Base-by-base conservation (phyloP, 352 stramenopile genomes). In the Globisporangium viniferum region DNA sequence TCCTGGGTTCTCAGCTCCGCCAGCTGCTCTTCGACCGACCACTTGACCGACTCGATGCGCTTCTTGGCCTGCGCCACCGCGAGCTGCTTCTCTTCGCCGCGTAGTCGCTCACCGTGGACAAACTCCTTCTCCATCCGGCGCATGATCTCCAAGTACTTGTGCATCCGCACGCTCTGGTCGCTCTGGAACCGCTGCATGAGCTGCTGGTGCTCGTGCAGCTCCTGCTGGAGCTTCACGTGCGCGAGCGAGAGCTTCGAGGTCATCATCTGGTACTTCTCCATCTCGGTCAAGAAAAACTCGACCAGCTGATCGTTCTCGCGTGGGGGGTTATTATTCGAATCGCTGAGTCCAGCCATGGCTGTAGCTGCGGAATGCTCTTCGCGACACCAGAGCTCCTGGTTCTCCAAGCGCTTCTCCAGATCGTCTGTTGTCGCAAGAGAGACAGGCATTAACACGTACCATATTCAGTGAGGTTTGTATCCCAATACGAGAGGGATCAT, bases 281-380 rank as follows among this genome's bases (percentile, higher is more conserved):
- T 67, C 70, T 85, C 77, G 15, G 71, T 78, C 10, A 76, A 53
- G 58, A 85, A 79, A 51, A 85, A 85, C 54, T 85, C 77, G 46
- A 81, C 69, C 31, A 85, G 62, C 33, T 82, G 69, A 7, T 82
- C 71, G 31, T 66, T 77, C 15, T 75, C 70, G 33, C 55, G 22
- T n/a, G 59, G 68, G 2, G 24, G 41, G n/a, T n/a, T 15, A 5
- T n/a, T 15, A 5, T 49, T 49, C 39, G 68, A 59, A 39, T 39
- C 59, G 27, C 48, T 10, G 41, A 18, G 18, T 1, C 7, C 6
- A 2, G 10, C 1, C 9, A 5, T n/a, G 15, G 35, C 5, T 66
- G 58, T 35, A 15, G n/a, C 4, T 0, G 29, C 29, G 29, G 44
- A 24, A 24, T 58, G 36, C 51, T 68, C 29, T n/a, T 71, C 69